Evolutionary conservation across 345 rosid species (phyloP), one percentile per base, ranked within the genome.

Genomic region (Acer negundo): DNA sequence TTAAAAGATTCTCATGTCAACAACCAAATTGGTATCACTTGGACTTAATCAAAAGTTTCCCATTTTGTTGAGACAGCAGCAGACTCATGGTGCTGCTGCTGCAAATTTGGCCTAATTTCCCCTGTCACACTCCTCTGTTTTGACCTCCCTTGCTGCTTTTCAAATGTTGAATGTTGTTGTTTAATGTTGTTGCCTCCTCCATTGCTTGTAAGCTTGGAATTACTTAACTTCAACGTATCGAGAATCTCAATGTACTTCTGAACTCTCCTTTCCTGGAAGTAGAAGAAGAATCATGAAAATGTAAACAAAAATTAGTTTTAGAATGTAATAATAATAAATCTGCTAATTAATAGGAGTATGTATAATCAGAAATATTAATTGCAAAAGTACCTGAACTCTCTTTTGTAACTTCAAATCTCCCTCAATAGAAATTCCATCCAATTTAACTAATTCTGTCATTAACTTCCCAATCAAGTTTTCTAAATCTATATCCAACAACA

Each of bases 371-470:
- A 67, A 17, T n/a, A 35, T 35, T 35, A 35, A 35, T 4, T 35
- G 69, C 70, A 22, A 53, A 65, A 24, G 13, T 82, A 88, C 94
- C 89, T 87, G 90, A 73, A 67, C 76, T 79, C 73, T 85, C 82
- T 87, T 88, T 66, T 87, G 86, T 62, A 86, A 58, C 78, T 84
- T 87, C 68, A 80, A 82, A 73, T 88, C 89, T n/a, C 92, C 92
- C 16, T 80, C 90, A 22, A 55, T 85, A 72, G 73, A 69, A 69
- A 90, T 78, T 58, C 80, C 89, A 70, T 90, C 92, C 81, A 90
- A 56, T 74, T 81, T 83, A 38, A 90, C 77, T 73, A 88, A 79
- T 19, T 82, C 79, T 58, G 84, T 80, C 92, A 87, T 88, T 77
- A 90, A 69, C 31, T 73, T 31, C 58, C 82, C 89, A 38, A 74